phyloP scores from a whole-genome alignment of 352 stramenopile genomes.

The Saprolegnia diclina region DNA sequence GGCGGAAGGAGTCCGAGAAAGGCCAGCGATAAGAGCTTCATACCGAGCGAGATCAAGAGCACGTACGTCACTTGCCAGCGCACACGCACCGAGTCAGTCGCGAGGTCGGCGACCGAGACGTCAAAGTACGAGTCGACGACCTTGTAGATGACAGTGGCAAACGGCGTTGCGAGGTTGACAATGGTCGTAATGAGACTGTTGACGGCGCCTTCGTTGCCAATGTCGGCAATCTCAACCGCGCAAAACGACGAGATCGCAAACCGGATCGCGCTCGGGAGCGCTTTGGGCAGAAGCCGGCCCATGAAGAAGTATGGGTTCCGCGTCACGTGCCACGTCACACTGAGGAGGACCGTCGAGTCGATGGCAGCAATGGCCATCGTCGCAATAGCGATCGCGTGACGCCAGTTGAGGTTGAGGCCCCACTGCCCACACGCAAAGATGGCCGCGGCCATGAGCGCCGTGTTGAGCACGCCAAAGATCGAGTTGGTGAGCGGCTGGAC shows the following conservation, averaged over 20 bases:
- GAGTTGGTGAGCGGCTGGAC: constrained; percentile 43
- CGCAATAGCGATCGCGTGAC: constrained; percentile 33
- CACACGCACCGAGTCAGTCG: constrained; percentile 42
- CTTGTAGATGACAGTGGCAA: constrained; percentile 38
- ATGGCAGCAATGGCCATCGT: constrained; percentile 37
- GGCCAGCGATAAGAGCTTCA: constrained; percentile 45
- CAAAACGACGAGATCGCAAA: constrained; percentile 59
- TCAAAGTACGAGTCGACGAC: constrained; percentile 42
- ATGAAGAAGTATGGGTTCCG: constrained; percentile 54
- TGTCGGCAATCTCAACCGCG: constrained; percentile 47
- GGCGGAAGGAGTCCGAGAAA: constrained; percentile 52
- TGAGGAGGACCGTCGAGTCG: constrained; percentile 36
- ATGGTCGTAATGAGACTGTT: constrained; percentile 62
- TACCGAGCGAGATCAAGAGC: constrained; percentile 45
- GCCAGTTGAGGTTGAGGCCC: constrained; percentile 55
- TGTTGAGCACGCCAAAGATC: constrained; percentile 34
- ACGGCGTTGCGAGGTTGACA: constrained; percentile 43
- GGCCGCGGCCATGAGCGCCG: constrained; percentile 34
- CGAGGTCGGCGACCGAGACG: constrained; percentile 42
- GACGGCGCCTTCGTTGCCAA: constrained; percentile 57
- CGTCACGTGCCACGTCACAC: constrained; percentile 49
- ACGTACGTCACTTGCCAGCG: constrained; percentile 48
- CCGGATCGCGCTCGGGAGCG: constrained; percentile 43
- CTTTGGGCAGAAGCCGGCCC: constrained; percentile 37
- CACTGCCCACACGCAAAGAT: constrained; percentile 52